A percentile compares a stretch with the other conserved stretches of the same genome.
phyloP scores from a whole-genome alignment of 352 stramenopile species.

The Globisporangium echinulatum region DNA sequence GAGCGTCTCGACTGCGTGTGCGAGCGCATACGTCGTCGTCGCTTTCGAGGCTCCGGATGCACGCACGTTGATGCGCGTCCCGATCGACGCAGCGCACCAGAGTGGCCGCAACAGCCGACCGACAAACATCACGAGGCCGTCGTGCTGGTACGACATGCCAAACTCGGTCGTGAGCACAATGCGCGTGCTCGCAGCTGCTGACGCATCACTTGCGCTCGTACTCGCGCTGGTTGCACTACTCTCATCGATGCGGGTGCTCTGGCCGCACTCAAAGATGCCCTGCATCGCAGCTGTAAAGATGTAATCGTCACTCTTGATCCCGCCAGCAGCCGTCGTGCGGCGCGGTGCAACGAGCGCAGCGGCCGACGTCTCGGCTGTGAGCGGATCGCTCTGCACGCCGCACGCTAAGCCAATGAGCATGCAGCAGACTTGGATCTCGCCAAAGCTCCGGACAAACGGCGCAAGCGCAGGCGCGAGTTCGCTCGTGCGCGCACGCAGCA shows the following conservation, averaged over 20 bases:
- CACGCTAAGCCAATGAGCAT: slow-evolving; percentile 88
- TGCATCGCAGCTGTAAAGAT: slow-evolving; percentile 75
- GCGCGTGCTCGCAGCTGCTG: slow-evolving; percentile 34
- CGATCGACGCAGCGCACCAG: slow-evolving; percentile 60
- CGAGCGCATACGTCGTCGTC: slow-evolving; percentile 29
- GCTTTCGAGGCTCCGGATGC: slow-evolving; percentile 16
- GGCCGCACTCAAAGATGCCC: slow-evolving; percentile 79
- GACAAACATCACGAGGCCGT: slow-evolving; percentile 77
- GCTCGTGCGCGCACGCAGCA: slow-evolving; percentile 62
- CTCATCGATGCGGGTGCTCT: slow-evolving; percentile 18
- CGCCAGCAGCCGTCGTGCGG: not conserved
- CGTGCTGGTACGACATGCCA: slow-evolving; percentile 84
- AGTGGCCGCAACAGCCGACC: slow-evolving; percentile 71
- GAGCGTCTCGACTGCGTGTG: slow-evolving; percentile 45
- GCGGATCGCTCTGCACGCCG: slow-evolving; percentile 71
- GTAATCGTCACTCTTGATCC: slow-evolving; percentile 72
- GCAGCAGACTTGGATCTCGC: slow-evolving; percentile 75
- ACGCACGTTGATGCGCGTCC: slow-evolving; percentile 28
- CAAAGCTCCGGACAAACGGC: slow-evolving; percentile 79
- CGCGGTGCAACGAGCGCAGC: slow-evolving; percentile 40
- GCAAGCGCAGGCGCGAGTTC: slow-evolving; percentile 58
- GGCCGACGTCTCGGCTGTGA: slow-evolving; percentile 47
- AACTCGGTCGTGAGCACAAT: slow-evolving; percentile 85
- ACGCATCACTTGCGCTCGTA: slow-evolving; percentile 14
- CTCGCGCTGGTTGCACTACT: slow-evolving; percentile 19